Base-by-base conservation (phyloP, 371 early-diverging fungal species). In the Sporodiniella umbellata region DNA sequence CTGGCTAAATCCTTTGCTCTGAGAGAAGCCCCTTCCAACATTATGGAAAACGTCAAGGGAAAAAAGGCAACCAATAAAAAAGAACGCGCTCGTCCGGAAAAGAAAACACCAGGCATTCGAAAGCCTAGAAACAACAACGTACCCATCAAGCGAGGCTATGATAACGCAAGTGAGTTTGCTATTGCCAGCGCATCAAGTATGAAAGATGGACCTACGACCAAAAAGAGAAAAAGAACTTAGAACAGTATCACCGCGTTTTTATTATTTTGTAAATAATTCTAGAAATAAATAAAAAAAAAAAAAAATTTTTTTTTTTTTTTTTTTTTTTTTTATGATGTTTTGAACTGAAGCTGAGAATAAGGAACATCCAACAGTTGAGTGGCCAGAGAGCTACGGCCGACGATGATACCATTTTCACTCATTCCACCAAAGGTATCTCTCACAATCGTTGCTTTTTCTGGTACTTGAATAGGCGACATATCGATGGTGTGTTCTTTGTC, bases 1-100 rank as follows among this genome's bases (percentile, higher is more conserved):
- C 68, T 92, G 48, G 96, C 98, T 39, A 96, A 96, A 67, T 79
- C 90, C n/a, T 98, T 98, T 83, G 94, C 83, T 8, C 69, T 98
- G 49, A 80, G 92, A 38, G 95, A 94, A 57, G 85, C 90, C 8
- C 96, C 96, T 31, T 81, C 83, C 31, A 75, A 81, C 54, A 70
- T 84, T 35, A 60, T 75, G 19, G 66, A 70, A 21, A 77, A 70
- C 42, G 57, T 56, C 7, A 64, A 71, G 31, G 73, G 70, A 59
- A 79, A 68, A 39, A 74, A 73, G 59, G 66, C 7, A 28, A 28
- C 78, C 35, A 67, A 70, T 14, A 70, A 67, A 50, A 65, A 73
- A 42, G 75, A 75, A 18, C 60, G 67, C 23, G 57, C 62, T 56
- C 66, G 66, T 30, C 63, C 68, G 48, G 53, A 62, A 44, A 60